These are phyloP conservation scores for Trichoderma cornu-damae DNA, from an alignment of 2,329 filamentous ascomycete species.

Conservation along the genomic window DNA sequence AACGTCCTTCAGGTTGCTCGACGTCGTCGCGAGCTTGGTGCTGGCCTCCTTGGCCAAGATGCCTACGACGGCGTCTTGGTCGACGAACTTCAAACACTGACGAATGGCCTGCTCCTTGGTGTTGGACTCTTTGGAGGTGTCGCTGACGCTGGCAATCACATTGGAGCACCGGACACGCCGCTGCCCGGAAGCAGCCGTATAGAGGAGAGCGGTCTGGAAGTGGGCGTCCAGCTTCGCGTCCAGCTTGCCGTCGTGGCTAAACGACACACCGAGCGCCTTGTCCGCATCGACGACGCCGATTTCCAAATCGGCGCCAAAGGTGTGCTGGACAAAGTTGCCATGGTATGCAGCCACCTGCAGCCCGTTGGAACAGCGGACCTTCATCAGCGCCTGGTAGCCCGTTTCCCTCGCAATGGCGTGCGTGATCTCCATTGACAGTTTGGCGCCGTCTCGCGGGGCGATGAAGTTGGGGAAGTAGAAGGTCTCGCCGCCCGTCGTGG, in stretches of 20 bases:
- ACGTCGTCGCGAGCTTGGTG: slow-evolving; percentile 69
- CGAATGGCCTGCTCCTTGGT: slow-evolving; percentile 53
- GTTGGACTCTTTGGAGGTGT: slow-evolving; percentile 45
- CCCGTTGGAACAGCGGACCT: slow-evolving; percentile 95
- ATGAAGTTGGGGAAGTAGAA: slow-evolving; percentile 98
- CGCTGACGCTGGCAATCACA: slow-evolving; percentile 85
- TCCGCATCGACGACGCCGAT: slow-evolving; percentile 90
- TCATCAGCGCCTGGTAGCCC: slow-evolving; percentile 94
- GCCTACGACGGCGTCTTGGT: slow-evolving; percentile 87
- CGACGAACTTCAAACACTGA: slow-evolving; percentile 85
- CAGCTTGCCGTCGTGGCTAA: slow-evolving; percentile 95
- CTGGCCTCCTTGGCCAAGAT: slow-evolving; percentile 92
- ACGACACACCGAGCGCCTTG: slow-evolving; percentile 86
- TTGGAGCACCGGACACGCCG: slow-evolving; percentile 90
- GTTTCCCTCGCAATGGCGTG: slow-evolving; percentile 86
- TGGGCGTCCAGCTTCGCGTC: slow-evolving; percentile 94
- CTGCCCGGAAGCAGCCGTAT: slow-evolving; percentile 86
- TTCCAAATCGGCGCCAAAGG: slow-evolving; percentile 89
- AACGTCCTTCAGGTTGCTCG: slow-evolving; percentile 74
- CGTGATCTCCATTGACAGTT: slow-evolving; percentile 77
- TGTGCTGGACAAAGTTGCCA: slow-evolving; percentile 94
- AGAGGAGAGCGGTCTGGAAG: slow-evolving; percentile 91
- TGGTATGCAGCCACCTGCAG: slow-evolving; percentile 91
- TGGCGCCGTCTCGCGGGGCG: slow-evolving; percentile 74
- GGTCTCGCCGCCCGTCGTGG: slow-evolving; percentile 87